Conservation (phyloP, 164 flowering plant genomes). For the Akebia trifoliata region DNA sequence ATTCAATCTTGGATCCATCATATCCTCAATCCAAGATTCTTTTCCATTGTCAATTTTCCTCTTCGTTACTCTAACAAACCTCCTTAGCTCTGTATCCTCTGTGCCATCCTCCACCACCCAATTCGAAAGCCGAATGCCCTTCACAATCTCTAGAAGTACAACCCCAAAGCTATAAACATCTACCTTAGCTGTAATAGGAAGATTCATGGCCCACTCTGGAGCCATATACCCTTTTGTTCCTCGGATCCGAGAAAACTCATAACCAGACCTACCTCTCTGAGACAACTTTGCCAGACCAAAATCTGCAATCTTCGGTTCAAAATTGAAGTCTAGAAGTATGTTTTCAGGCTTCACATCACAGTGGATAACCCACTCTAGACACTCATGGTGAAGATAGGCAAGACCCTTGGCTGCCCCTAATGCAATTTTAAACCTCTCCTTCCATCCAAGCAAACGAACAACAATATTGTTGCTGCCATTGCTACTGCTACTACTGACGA, state of each 20-base stretch:
- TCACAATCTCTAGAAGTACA: constrained; percentile 35
- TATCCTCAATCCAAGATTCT: too few relatives aligned
- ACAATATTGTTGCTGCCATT: too few relatives aligned
- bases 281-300: constrained; percentile 31
- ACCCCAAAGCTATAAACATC: constrained; percentile 49
- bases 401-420: constrained; percentile 30
- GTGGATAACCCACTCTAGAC: constrained; percentile 38
- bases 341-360: constrained; percentile 37
- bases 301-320: constrained; percentile 32
- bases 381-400: constrained; percentile 42
- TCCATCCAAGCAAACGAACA: constrained; percentile 20
- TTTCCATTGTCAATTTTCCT: too few relatives aligned
- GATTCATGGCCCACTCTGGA: constrained; percentile 37
- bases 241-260: constrained; percentile 25
- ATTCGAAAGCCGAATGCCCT: too few relatives aligned
- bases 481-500: too few relatives aligned
- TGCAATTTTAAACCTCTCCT: constrained; percentile 20
- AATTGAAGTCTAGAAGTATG: constrained; percentile 25
- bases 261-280: constrained; percentile 7
- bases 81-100: too few relatives aligned
- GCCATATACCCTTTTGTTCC: constrained; percentile 51
- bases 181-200: constrained; percentile 30
- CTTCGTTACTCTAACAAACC: too few relatives aligned
- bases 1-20: too few relatives aligned
- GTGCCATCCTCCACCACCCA: too few relatives aligned